A percentile compares a stretch with the other conserved stretches of the same genome.
phyloP scores from a whole-genome alignment of 2,329 filamentous ascomycete species.

The Rhinocladiella similis region DNA sequence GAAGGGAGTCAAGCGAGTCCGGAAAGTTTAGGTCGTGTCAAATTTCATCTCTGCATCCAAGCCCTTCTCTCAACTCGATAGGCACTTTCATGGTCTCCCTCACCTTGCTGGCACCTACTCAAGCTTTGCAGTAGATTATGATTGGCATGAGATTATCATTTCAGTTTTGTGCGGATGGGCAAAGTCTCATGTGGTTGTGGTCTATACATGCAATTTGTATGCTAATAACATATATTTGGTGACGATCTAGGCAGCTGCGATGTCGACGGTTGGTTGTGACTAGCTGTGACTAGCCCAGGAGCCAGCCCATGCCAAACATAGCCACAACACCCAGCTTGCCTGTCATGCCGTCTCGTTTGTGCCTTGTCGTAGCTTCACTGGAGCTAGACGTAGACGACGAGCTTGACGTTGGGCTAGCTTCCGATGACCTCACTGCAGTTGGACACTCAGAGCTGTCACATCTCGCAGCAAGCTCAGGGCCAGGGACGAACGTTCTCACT shows the following conservation, averaged over 20 bases:
- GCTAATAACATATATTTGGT: no score
- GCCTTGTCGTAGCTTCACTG: not conserved
- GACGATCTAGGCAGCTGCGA: no score
- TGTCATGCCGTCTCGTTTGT: not conserved
- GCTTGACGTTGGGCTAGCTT: not conserved
- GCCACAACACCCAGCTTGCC: not conserved
- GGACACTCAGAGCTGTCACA: constrained; percentile 17
- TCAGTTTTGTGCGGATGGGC: no score
- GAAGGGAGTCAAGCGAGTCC: not conserved
- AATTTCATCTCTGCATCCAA: not conserved
- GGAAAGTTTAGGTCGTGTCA: not conserved
- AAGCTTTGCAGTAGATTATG: no score
- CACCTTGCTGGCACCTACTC: no score
- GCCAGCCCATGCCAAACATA: not conserved
- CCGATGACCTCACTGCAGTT: constrained; percentile 2
- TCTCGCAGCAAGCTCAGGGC: constrained; percentile 11
- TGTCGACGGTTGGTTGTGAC: no score
- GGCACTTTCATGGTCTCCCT: no score
- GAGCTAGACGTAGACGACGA: constrained; percentile 9
- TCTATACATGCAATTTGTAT: no score
- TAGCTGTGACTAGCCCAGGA: not conserved
- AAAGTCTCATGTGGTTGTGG: no score
- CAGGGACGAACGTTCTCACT: constrained; percentile 23
- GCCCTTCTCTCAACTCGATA: no score
- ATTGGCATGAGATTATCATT: no score